Evolutionary conservation across 148 eudicot genomes (phyloP).

Genomic region (Tetragonia tetragonoides): DNA sequence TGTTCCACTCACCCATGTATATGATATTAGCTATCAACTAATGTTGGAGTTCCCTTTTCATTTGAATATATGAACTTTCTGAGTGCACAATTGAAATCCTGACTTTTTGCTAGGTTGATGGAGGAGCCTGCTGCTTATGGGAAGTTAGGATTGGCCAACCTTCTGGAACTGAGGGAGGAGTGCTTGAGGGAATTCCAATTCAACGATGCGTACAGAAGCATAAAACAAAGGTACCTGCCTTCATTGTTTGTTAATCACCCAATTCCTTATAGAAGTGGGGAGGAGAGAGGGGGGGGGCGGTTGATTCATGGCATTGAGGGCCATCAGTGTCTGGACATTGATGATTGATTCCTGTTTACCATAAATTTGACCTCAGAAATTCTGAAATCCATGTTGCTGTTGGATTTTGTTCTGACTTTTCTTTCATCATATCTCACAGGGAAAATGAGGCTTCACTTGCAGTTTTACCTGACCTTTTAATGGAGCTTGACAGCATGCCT

Average conservation of each 20-base stretch:
- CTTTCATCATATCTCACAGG: slow-evolving; percentile 36
- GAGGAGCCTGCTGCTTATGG: slow-evolving; percentile 99
- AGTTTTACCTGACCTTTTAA: slow-evolving; percentile 81
- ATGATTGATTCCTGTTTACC: background rate
- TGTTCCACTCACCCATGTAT: background rate
- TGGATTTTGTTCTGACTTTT: background rate
- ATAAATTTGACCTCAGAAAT: background rate
- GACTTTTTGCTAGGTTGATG: slow-evolving; percentile 58
- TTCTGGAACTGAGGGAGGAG: slow-evolving; percentile 93
- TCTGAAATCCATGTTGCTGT: background rate
- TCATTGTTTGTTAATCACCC: background rate
- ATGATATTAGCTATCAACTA: background rate
- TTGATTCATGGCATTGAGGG: background rate
- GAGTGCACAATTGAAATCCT: background rate
- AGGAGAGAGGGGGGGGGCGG: background rate
- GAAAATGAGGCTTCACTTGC: slow-evolving; percentile 99
- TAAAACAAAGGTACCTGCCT: slow-evolving; percentile 71
- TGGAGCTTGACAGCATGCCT: slow-evolving; percentile 85
- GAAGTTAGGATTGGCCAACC: slow-evolving; percentile 91
- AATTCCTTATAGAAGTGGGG: background rate
- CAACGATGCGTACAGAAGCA: slow-evolving; percentile 87
- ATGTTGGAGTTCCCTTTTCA: background rate
- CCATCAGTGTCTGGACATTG: background rate
- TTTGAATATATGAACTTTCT: background rate
- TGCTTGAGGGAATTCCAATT: slow-evolving; percentile 95